These are phyloP conservation scores for Coemansia sp. DNA, from an alignment of 192 early-diverging fungal species.

Conservation along the genomic window DNA sequence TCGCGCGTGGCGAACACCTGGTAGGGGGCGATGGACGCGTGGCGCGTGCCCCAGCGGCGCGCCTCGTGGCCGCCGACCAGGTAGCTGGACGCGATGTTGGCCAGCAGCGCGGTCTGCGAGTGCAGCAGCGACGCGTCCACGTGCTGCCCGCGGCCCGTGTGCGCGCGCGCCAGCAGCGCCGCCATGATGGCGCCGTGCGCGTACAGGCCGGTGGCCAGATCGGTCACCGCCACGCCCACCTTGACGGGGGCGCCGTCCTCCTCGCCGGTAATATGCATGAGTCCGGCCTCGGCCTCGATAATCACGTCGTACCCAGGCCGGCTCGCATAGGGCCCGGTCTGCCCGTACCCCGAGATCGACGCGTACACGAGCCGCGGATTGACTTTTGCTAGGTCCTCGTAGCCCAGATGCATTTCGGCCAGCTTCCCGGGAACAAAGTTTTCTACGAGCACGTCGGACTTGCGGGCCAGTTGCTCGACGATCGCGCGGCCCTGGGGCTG, in stretches of 20 bases:
- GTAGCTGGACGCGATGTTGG: slow-evolving; percentile 86
- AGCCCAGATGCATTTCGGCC: slow-evolving; percentile 69
- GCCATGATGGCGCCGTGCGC: slow-evolving; percentile 89
- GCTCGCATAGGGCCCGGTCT: slow-evolving; percentile 75
- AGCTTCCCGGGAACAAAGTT: slow-evolving; percentile 91
- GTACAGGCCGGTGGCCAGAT: slow-evolving; percentile 76
- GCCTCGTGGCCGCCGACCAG: slow-evolving; percentile 80
- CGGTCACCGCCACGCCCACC: slow-evolving; percentile 94
- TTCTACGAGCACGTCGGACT: slow-evolving; percentile 83
- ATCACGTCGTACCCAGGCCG: slow-evolving; percentile 88
- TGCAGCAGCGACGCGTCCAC: slow-evolving; percentile 88
- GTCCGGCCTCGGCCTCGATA: slow-evolving; percentile 81
- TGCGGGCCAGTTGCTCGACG: slow-evolving; percentile 60
- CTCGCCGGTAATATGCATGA: slow-evolving; percentile 97
- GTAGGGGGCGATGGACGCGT: slow-evolving; percentile 92
- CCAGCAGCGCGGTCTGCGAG: slow-evolving; percentile 79
- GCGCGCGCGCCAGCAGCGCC: slow-evolving; percentile 64
- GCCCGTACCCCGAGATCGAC: slow-evolving; percentile 82
- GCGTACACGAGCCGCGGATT: slow-evolving; percentile 86
- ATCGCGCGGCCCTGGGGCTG: slow-evolving; percentile 57
- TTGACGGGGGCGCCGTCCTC: slow-evolving; percentile 79
- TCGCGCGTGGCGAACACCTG: slow-evolving; percentile 76
- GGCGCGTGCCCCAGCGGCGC: slow-evolving; percentile 78
- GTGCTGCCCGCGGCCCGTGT: slow-evolving; percentile 71
- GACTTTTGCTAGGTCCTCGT: slow-evolving; percentile 57